phyloP scores from a whole-genome alignment of 1,139 yeast genomes.

The Geotrichum citri-aurantii region DNA sequence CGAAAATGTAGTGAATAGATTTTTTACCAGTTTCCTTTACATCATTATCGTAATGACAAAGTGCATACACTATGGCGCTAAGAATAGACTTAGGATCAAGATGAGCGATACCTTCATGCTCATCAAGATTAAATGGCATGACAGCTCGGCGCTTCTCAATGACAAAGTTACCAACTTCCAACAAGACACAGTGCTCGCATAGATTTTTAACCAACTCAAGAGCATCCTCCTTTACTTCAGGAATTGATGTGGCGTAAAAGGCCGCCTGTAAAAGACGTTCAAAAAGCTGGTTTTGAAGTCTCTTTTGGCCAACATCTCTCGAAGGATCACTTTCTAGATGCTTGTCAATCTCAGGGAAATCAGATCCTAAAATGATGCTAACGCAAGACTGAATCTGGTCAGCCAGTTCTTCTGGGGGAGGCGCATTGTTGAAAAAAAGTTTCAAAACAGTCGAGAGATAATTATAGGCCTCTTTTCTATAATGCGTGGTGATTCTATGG shows the following conservation, averaged over 20 bases:
- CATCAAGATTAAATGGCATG: slow-evolving; percentile 66
- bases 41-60: slow-evolving; percentile 67
- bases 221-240: slow-evolving; percentile 71
- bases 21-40: slow-evolving; percentile 68
- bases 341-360: slow-evolving; percentile 38
- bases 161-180: slow-evolving; percentile 70
- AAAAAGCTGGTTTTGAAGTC: slow-evolving; percentile 54
- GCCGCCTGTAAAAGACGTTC: slow-evolving; percentile 57
- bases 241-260: slow-evolving; percentile 69
- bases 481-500: slow-evolving; percentile 56
- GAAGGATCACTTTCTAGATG: slow-evolving; percentile 18
- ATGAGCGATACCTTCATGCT: slow-evolving; percentile 69
- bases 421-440: slow-evolving; percentile 61
- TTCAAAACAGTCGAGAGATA: slow-evolving; percentile 63
- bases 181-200: slow-evolving; percentile 71
- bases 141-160: slow-evolving; percentile 64
- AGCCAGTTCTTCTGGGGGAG: slow-evolving; percentile 54
- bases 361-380: slow-evolving; percentile 47
- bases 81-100: slow-evolving; percentile 67
- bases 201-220: slow-evolving; percentile 54
- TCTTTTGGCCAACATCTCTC: slow-evolving; percentile 49
- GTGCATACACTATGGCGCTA: slow-evolving; percentile 70
- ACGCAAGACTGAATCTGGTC: slow-evolving; percentile 43
- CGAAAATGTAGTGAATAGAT: slow-evolving; percentile 57
- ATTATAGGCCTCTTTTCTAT: slow-evolving; percentile 70